These are phyloP conservation scores for Maudiozyma serrabonitensis DNA, from an alignment of 805 yeast genomes.

Conservation along the genomic window DNA sequence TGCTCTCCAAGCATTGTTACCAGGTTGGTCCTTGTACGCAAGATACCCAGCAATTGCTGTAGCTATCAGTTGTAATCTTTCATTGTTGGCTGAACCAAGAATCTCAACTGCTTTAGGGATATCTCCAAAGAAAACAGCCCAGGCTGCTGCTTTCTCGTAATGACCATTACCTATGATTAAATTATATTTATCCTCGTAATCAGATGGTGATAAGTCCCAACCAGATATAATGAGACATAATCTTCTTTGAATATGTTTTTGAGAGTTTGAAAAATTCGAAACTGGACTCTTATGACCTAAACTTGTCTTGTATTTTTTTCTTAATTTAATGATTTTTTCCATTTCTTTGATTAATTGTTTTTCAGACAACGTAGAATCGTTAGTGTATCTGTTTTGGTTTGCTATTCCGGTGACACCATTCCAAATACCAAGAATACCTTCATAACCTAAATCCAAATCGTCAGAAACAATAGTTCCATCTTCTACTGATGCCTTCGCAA, in stretches of 20 bases:
- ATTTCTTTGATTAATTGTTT: constrained; percentile 27
- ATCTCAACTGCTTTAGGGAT: constrained; percentile 71
- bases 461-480: constrained; percentile 60
- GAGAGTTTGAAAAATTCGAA: constrained; percentile 18
- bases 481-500: constrained; percentile 55
- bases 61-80: constrained; percentile 67
- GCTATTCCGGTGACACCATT: constrained; percentile 50
- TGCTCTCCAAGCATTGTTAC: constrained; percentile 81
- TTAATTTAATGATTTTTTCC: constrained; percentile 35
- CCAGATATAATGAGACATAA: constrained; percentile 80
- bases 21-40: constrained; percentile 29
- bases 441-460: constrained; percentile 70
- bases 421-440: constrained; percentile 90
- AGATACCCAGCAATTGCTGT: constrained; percentile 90
- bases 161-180: constrained; percentile 48
- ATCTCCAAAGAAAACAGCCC: constrained; percentile 94
- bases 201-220: constrained; percentile 73
- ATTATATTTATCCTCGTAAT: constrained; percentile 59
- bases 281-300: constrained; percentile 15
- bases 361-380: constrained; percentile 22
- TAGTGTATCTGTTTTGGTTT: constrained; percentile 39
- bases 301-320: constrained; percentile 19
- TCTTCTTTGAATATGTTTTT: constrained; percentile 52
- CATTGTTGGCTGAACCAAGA: constrained; percentile 64
- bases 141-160: constrained; percentile 88